Evolutionary conservation across 495 filamentous ascomycete genomes (phyloP).

Genomic region (Neurospora discreta): DNA sequence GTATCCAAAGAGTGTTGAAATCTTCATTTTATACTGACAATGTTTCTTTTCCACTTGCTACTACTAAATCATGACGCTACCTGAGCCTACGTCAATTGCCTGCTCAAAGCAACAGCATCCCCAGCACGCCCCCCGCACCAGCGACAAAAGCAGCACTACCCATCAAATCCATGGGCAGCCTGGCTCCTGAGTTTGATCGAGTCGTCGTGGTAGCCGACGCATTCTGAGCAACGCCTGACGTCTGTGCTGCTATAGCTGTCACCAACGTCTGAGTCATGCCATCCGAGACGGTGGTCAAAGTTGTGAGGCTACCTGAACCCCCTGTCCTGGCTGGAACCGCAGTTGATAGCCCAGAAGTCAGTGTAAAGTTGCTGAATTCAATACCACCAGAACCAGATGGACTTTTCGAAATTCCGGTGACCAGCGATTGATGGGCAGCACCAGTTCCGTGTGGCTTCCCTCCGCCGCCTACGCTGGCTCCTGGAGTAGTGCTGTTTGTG

Average conservation of each 20-base stretch:
- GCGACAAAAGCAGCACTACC: slow-evolving; percentile 1
- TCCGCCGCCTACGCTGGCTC: neutral
- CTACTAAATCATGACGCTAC: neutral
- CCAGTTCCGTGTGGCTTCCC: neutral
- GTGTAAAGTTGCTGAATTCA: neutral
- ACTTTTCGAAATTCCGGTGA: neutral
- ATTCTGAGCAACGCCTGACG: neutral
- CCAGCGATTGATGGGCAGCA: neutral
- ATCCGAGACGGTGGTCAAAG: slow-evolving; percentile 1
- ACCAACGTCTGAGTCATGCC: slow-evolving; percentile 1
- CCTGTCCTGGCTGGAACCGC: neutral
- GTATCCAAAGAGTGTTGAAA: too few species aligned
- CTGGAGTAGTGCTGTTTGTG: slow-evolving; percentile 1
- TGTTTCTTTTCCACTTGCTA: neutral
- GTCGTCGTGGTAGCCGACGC: neutral
- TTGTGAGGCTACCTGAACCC: neutral
- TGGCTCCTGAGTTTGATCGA: neutral
- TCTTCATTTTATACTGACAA: neutral
- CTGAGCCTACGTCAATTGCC: neutral
- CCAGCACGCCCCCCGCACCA: slow-evolving; percentile 1
- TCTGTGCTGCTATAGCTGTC: slow-evolving; percentile 1
- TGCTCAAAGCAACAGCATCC: slow-evolving; percentile 1
- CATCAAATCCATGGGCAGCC: neutral
- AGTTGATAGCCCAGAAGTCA: neutral
- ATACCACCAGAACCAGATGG: neutral